Conservation (phyloP, 495 filamentous ascomycete species). For the Talaromyces adpressus region DNA sequence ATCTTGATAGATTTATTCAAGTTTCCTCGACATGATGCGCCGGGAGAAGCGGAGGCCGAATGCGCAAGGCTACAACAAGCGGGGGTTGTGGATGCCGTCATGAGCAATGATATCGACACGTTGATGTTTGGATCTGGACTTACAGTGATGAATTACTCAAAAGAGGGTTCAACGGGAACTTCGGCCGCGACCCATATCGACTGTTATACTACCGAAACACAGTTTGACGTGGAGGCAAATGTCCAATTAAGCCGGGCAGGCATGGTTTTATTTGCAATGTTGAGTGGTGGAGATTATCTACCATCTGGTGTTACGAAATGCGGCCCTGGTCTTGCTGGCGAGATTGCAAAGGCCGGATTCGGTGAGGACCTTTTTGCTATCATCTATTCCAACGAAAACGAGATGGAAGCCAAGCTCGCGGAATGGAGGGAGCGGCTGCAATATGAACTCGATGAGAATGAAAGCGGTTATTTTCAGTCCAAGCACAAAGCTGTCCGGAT, state of each 20-base stretch:
- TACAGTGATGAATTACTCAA: conserved; percentile 77
- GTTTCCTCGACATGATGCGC: conserved; percentile 78
- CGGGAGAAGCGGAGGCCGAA: conserved; percentile 95
- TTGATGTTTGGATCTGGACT: conserved; percentile 89
- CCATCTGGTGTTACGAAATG: conserved; percentile 84
- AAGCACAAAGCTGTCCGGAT: conserved; percentile 68
- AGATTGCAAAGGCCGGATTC: conserved; percentile 85
- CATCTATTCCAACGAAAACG: conserved; percentile 39
- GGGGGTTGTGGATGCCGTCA: conserved; percentile 86
- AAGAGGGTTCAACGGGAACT: conserved; percentile 53
- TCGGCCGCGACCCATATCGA: conserved; percentile 81
- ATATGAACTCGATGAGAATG: conserved; percentile 75
- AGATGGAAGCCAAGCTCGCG: conserved; percentile 38
- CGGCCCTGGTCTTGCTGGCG: conserved; percentile 78
- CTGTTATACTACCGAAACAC: conserved; percentile 56
- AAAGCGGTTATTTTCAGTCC: conserved; percentile 70
- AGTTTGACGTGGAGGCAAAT: conserved; percentile 22
- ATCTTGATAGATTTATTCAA: conserved; percentile 78
- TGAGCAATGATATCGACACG: conserved; percentile 96
- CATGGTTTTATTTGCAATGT: conserved; percentile 91
- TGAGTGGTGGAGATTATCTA: conserved; percentile 94
- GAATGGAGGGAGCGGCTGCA: conserved; percentile 71
- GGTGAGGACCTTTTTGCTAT: conserved; percentile 66
- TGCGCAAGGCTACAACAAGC: conserved; percentile 79
- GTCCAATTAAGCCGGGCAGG: conserved; percentile 68